A percentile compares a stretch with the other conserved stretches of the same genome.
phyloP scores from a whole-genome alignment of 2,329 filamentous ascomycete species.

The Ceratocystis cubensis region DNA sequence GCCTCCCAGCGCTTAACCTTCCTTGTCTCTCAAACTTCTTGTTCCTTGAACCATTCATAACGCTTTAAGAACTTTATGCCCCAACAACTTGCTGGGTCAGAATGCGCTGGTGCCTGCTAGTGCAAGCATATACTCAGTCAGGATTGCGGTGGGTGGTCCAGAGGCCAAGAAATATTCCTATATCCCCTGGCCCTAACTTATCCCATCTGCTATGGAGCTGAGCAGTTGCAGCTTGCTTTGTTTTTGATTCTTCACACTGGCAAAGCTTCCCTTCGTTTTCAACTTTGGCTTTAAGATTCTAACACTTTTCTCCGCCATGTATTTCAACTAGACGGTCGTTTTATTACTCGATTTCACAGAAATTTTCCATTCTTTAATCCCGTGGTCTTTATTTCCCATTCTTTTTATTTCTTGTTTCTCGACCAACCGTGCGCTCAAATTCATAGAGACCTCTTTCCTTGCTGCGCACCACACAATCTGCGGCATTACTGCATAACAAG shows the following conservation, averaged over 20 bases:
- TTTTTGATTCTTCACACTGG: neutral
- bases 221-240: neutral
- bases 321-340: neutral
- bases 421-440: neutral
- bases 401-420: neutral
- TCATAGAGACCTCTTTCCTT: neutral
- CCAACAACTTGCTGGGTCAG: neutral
- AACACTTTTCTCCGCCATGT: neutral
- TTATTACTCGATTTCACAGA: neutral
- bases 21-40: neutral
- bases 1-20: neutral
- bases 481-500: neutral
- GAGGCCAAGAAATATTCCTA: constrained; percentile 5
- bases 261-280: neutral
- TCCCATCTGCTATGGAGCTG: neutral
- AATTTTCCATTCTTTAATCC: neutral
- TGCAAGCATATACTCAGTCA: constrained; percentile 2
- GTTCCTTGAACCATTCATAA: neutral
- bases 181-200: constrained; percentile 3
- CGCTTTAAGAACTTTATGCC: neutral
- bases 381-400: neutral
- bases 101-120: neutral
- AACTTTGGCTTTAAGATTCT: neutral
- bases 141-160: constrained; percentile 5
- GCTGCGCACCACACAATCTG: constrained; percentile 1